Conservation (phyloP, 2,329 filamentous ascomycete genomes). For the Incumbomyces lentus region DNA sequence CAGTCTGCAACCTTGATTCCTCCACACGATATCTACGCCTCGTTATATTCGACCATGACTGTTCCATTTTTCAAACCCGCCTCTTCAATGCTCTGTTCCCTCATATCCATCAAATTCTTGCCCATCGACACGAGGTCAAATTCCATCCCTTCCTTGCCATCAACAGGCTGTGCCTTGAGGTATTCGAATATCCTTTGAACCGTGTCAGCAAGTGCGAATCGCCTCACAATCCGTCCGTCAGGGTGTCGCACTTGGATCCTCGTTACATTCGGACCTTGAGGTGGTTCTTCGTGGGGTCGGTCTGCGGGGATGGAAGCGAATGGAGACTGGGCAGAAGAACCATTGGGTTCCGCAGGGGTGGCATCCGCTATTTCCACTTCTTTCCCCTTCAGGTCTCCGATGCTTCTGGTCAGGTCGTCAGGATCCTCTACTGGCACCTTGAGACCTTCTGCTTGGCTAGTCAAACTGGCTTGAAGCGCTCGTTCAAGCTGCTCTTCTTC, state of each 20-base stretch:
- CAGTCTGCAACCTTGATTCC: neutral
- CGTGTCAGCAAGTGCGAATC: slow-evolving; percentile 66
- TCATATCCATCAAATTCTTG: slow-evolving; percentile 66
- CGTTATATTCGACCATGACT: slow-evolving; percentile 86
- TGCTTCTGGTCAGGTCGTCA: slow-evolving; percentile 70
- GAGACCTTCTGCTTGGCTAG: slow-evolving; percentile 33
- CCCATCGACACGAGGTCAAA: slow-evolving; percentile 89
- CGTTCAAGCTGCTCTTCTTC: slow-evolving; percentile 96
- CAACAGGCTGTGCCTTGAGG: slow-evolving; percentile 79
- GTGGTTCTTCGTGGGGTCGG: slow-evolving; percentile 68
- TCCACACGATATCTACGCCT: slow-evolving; percentile 30
- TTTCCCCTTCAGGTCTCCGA: slow-evolving; percentile 39
- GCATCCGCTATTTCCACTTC: slow-evolving; percentile 25
- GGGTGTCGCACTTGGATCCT: slow-evolving; percentile 88
- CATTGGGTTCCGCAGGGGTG: slow-evolving; percentile 18
- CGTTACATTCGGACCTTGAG: slow-evolving; percentile 61
- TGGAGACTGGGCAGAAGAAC: slow-evolving; percentile 29
- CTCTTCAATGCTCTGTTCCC: slow-evolving; percentile 66
- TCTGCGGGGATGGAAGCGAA: slow-evolving; percentile 65
- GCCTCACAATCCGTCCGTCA: slow-evolving; percentile 70
- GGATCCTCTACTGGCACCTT: slow-evolving; percentile 56
- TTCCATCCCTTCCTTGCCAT: slow-evolving; percentile 63
- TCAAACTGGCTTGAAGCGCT: slow-evolving; percentile 80
- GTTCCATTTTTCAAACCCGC: slow-evolving; percentile 85
- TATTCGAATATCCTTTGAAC: slow-evolving; percentile 88